These are phyloP conservation scores for Salvia hispanica DNA, from an alignment of 257 asterid genomes.

Conservation along the genomic window DNA sequence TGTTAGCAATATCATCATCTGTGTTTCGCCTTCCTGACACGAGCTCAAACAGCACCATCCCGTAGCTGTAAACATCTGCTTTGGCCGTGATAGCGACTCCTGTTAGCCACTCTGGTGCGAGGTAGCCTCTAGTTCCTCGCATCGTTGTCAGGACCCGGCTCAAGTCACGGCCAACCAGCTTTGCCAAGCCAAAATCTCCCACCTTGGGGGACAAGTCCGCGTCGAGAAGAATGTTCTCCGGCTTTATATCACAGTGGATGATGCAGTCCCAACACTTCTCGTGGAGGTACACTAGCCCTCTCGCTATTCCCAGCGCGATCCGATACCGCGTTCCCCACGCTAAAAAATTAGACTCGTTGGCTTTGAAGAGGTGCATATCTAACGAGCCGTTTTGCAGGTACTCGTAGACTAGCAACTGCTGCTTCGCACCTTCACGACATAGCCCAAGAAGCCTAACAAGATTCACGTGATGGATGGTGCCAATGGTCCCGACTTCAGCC, in stretches of 20 bases:
- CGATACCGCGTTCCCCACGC: constrained; percentile 47
- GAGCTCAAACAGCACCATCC: constrained; percentile 52
- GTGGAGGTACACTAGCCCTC: too few relatives aligned
- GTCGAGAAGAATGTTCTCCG: too few relatives aligned
- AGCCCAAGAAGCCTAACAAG: constrained; percentile 55
- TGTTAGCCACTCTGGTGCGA: too few relatives aligned
- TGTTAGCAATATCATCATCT: constrained; percentile 30
- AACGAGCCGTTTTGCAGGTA: constrained; percentile 49
- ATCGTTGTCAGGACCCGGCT: constrained; percentile 52
- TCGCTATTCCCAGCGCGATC: constrained; percentile 48
- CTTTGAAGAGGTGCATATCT: constrained; percentile 40
- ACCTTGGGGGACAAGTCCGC: constrained; percentile 43
- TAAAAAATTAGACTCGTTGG: constrained; percentile 28
- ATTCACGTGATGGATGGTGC: constrained; percentile 52
- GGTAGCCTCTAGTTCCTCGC: constrained; percentile 52
- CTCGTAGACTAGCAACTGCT: too few relatives aligned
- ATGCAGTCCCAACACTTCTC: constrained; percentile 58
- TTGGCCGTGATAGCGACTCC: constrained; percentile 50
- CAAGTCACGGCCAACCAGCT: constrained; percentile 50
- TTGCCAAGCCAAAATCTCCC: constrained; percentile 50
- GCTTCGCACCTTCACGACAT: too few relatives aligned
- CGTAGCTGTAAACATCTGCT: constrained; percentile 52
- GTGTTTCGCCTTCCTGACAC: constrained; percentile 49
- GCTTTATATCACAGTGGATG: constrained; percentile 55
- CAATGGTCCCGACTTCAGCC: too few relatives aligned